Percentiles rank a stretch among this genome's conserved stretches.
phyloP scores from a whole-genome alignment of 2,329 filamentous ascomycete genomes.

The Claviceps quebecensis region DNA sequence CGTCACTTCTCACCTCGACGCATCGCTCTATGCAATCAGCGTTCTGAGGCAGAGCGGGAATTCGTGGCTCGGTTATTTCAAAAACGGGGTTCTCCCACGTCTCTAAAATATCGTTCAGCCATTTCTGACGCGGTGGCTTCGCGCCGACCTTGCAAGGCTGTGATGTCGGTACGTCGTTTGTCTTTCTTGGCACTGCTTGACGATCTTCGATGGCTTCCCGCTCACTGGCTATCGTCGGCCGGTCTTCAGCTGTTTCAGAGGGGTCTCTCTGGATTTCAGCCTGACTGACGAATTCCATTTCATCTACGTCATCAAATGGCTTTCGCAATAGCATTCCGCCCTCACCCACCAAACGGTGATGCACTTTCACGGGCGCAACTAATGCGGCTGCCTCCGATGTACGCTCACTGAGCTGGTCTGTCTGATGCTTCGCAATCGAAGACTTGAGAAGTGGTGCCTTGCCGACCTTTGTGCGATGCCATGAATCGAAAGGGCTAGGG shows the following conservation, averaged over 20 bases:
- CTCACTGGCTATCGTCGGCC: not conserved
- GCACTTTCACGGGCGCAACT: not conserved
- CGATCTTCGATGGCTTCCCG: not conserved
- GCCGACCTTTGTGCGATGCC: slow-evolving; percentile 23
- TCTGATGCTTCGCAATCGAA: not conserved
- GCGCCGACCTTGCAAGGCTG: slow-evolving; percentile 2
- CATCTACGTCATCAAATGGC: slow-evolving; percentile 27
- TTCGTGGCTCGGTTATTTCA: slow-evolving; percentile 27
- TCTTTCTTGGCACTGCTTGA: not conserved
- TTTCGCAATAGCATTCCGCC: slow-evolving; percentile 27
- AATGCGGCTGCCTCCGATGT: too few species aligned
- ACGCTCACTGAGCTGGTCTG: not conserved
- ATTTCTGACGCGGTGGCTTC: slow-evolving; percentile 22
- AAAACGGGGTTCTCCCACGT: slow-evolving; percentile 71
- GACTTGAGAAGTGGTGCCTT: slow-evolving; percentile 5
- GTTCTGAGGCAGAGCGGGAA: slow-evolving; percentile 27
- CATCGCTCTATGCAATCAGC: not conserved
- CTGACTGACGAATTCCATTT: not conserved
- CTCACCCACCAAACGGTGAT: slow-evolving; percentile 22
- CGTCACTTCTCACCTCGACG: slow-evolving; percentile 2
- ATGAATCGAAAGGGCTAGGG: slow-evolving; percentile 11
- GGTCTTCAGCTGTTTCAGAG: not conserved
- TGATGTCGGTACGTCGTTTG: not conserved
- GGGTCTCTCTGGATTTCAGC: too few species aligned
- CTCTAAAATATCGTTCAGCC: slow-evolving; percentile 46